These are phyloP conservation scores for Capsella bursapastoris DNA, from an alignment of 345 rosid genomes.

Conservation along the genomic window DNA sequence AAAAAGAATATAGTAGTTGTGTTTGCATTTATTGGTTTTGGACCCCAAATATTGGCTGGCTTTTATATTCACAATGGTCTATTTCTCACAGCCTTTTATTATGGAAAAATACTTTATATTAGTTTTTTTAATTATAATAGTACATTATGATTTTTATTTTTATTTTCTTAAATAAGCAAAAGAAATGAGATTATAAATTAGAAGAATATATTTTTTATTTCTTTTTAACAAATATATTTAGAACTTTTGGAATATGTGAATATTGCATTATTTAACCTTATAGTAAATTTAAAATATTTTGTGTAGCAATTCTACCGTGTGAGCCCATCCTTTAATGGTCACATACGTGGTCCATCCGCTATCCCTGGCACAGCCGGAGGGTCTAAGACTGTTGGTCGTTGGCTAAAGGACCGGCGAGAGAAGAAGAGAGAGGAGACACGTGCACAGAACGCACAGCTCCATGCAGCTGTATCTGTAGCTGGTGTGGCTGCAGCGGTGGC, in stretches of 20 bases:
- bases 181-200: too few relatives aligned
- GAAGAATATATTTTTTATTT: too few relatives aligned
- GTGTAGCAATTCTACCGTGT: slow-evolving; percentile 68
- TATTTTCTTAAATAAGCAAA: not conserved
- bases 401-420: slow-evolving; percentile 81
- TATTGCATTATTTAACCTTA: not conserved
- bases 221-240: too few relatives aligned
- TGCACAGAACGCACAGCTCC: slow-evolving; percentile 83
- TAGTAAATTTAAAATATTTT: not conserved
- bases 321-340: slow-evolving; percentile 43
- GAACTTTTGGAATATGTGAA: too few relatives aligned
- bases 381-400: slow-evolving; percentile 78
- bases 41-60: slow-evolving; percentile 33
- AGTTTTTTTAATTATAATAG: too few relatives aligned
- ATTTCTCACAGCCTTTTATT: slow-evolving; percentile 16
- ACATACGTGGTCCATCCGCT: slow-evolving; percentile 40
- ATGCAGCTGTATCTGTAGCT: slow-evolving; percentile 77
- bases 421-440: slow-evolving; percentile 83
- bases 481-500: slow-evolving; percentile 86
- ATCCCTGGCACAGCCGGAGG: slow-evolving; percentile 48
- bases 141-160: not conserved
- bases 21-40: slow-evolving; percentile 32
- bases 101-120: not conserved
- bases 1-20: not conserved
- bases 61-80: slow-evolving; percentile 26